phyloP scores from a whole-genome alignment of 2,329 filamentous ascomycete genomes.

The Cladosporium sp. region DNA sequence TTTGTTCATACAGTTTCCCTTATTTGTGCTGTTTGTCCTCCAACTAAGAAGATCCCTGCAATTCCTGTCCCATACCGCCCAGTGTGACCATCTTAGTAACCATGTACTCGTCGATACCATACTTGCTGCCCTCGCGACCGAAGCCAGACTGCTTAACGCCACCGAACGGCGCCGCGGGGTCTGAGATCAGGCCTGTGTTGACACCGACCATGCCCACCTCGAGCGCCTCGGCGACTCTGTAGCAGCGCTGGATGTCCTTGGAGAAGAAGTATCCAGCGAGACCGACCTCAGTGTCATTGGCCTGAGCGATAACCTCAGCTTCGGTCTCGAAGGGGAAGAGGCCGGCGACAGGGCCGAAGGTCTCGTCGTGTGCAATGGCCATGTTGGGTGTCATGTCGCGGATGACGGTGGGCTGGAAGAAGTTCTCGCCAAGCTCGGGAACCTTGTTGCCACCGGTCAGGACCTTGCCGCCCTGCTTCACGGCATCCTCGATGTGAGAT shows the following conservation, averaged over 20 bases:
- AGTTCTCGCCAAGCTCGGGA: slow-evolving; percentile 75
- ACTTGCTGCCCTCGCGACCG: slow-evolving; percentile 51
- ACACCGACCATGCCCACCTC: slow-evolving; percentile 76
- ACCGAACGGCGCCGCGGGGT: slow-evolving; percentile 49
- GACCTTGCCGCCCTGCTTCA: slow-evolving; percentile 73
- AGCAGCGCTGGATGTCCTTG: slow-evolving; percentile 58
- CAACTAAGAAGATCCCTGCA: slow-evolving; percentile 43
- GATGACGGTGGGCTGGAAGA: slow-evolving; percentile 87
- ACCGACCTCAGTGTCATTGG: slow-evolving; percentile 81
- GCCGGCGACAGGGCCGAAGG: slow-evolving; percentile 90
- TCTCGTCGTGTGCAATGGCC: slow-evolving; percentile 84
- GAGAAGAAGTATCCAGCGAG: slow-evolving; percentile 94
- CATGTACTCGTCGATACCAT: slow-evolving; percentile 53
- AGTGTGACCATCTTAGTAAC: slow-evolving; percentile 52
- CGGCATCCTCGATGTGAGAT: slow-evolving; percentile 75
- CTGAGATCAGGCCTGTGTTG: slow-evolving; percentile 53
- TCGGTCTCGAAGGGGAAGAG: slow-evolving; percentile 88
- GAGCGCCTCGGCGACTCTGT: slow-evolving; percentile 63
- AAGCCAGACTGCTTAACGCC: slow-evolving; percentile 54
- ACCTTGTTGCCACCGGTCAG: slow-evolving; percentile 73
- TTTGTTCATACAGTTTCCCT: slow-evolving; percentile 9
- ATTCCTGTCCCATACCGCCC: slow-evolving; percentile 61
- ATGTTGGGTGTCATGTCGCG: slow-evolving; percentile 83
- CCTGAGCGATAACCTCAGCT: slow-evolving; percentile 79
- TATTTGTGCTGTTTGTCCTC: slow-evolving; percentile 6